Evolutionary conservation across 2,329 filamentous ascomycete genomes (phyloP), one percentile per base, ranked within the genome.

Genomic region (Alternaria ventricosa): DNA sequence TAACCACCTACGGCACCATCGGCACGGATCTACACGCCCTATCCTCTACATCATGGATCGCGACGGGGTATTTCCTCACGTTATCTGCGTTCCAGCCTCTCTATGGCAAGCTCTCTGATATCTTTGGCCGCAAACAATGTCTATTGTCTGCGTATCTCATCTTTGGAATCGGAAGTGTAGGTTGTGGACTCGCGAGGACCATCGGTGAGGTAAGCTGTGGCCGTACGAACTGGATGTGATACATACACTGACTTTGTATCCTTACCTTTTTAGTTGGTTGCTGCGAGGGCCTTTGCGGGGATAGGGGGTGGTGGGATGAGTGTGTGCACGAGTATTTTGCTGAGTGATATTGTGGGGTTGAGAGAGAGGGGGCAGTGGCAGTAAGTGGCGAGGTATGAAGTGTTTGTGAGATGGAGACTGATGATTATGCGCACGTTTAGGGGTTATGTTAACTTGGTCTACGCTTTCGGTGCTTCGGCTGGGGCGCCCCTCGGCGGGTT

Each of bases 1-100:
- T 94, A 53, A 88, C 89, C n/a, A 89, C 87, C n/a, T 94, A 94
- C 77, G 90, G 90, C 54, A 88, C 86, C 66, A 94, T 95, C 71
- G 92, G 91, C 11, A 92, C 87, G 60, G 92, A 94, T 66, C 82
- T 95, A 27, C 84, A 92, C 55, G 90, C 92, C 2, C 83, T 95
- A 56, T 92, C 91, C 74, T 87, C 87, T 68, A 93, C 91, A 5
- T 90, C 88, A 56, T 94, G 92, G 91, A 90, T 94, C 62, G 90
- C 90, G 27, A 75, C 68, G 12, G 87, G 86, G 10, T 91, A 94
- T 76, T 91, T 93, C 71, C 83, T 94, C 56, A 92, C 91, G 2
- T 80, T 92, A 55, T 92, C 91, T 4, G 89, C 89, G 22, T 92
- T 91, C 70, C 92, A 94, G 75, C 92, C 91, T 1, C 81, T 93